phyloP scores from a whole-genome alignment of 2,329 filamentous ascomycete species.

The Scopulariopsis brevicaulis region DNA sequence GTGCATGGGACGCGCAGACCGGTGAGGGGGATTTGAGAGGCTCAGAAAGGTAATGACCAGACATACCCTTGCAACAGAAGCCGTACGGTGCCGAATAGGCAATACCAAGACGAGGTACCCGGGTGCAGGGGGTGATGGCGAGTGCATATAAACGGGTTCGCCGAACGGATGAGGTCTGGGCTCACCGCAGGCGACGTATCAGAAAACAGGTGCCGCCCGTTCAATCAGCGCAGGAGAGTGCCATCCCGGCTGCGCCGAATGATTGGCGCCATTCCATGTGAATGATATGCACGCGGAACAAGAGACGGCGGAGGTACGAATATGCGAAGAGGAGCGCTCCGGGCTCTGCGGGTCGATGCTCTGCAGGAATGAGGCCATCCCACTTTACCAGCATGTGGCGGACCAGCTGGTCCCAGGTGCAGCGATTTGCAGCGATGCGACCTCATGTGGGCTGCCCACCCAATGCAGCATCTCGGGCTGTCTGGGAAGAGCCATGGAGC shows the following conservation, averaged over 20 bases:
- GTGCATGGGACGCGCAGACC: background rate
- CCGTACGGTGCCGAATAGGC: background rate
- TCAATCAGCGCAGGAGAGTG: background rate
- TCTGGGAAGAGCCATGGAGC: no score
- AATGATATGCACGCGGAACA: background rate
- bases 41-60: background rate
- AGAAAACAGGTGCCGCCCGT: background rate
- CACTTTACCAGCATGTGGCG: no score
- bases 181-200: background rate
- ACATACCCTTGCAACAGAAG: background rate
- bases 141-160: background rate
- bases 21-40: background rate
- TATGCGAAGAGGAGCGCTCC: background rate
- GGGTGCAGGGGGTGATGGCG: background rate
- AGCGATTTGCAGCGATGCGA: no score
- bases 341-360: background rate
- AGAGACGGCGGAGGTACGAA: background rate
- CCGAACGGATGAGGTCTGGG: background rate
- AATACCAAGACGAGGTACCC: background rate
- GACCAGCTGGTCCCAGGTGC: no score
- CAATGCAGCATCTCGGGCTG: no score
- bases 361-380: background rate
- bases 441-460: no score
- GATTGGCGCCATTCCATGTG: background rate
- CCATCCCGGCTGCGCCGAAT: background rate